Conservation (phyloP, 345 rosid species). For the Passiflora organensis region DNA sequence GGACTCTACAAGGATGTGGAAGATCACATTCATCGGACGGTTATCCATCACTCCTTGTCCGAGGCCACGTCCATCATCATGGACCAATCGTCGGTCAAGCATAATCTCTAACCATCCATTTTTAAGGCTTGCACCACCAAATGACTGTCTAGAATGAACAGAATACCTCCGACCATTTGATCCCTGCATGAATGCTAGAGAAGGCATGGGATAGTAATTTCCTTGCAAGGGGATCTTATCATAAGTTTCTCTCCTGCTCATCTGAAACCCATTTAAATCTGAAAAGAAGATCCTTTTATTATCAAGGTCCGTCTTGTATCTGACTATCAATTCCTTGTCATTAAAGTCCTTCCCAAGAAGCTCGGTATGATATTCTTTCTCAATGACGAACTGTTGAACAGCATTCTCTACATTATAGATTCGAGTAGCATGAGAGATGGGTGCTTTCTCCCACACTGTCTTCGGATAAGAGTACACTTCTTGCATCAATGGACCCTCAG, state of each 20-base stretch:
- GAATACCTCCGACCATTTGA: slow-evolving; percentile 76
- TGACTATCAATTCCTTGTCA: slow-evolving; percentile 79
- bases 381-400: slow-evolving; percentile 52
- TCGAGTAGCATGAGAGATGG: slow-evolving; percentile 75
- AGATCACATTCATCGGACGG: slow-evolving; percentile 64
- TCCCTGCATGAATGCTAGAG: slow-evolving; percentile 88
- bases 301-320: slow-evolving; percentile 71
- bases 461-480: slow-evolving; percentile 81
- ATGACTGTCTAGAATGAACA: slow-evolving; percentile 82
- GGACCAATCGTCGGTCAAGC: slow-evolving; percentile 78
- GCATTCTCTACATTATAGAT: slow-evolving; percentile 59
- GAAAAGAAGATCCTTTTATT: slow-evolving; percentile 67
- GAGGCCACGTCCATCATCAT: slow-evolving; percentile 97
- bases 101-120: slow-evolving; percentile 95
- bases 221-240: slow-evolving; percentile 97
- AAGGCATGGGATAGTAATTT: slow-evolving; percentile 96
- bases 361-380: slow-evolving; percentile 97
- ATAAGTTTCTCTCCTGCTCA: slow-evolving; percentile 94
- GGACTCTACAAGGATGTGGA: slow-evolving; percentile 64
- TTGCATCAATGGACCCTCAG: slow-evolving; percentile 75
- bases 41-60: slow-evolving; percentile 97
- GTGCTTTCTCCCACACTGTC: slow-evolving; percentile 60
- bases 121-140: slow-evolving; percentile 72
- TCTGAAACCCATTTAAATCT: slow-evolving; percentile 95
- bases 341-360: slow-evolving; percentile 55